Conservation (phyloP, 176 grass and related monocot species). For the Eremochloa ophiuroides region DNA sequence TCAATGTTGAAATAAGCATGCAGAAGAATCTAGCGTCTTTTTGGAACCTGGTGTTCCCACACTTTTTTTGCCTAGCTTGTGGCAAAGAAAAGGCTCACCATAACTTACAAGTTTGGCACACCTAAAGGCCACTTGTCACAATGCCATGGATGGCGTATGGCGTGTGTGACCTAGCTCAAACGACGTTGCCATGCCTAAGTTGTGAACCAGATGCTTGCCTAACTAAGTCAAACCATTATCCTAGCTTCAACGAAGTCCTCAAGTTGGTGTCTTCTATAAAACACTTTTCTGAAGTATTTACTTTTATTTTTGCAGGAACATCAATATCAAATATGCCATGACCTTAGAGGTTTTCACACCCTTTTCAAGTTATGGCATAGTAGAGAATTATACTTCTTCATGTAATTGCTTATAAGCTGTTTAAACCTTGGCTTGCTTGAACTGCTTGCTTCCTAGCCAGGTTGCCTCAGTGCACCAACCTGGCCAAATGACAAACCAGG, state of each 20-base stretch:
- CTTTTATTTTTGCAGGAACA: neutral
- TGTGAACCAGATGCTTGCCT: neutral
- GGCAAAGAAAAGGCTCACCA: neutral
- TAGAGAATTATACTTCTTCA: neutral
- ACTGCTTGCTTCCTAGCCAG: neutral
- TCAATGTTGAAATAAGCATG: neutral
- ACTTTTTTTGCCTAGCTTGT: neutral
- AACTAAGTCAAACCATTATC: slow-evolving; percentile 1
- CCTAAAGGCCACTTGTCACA: neutral
- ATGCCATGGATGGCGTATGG: neutral
- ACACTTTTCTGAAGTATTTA: neutral
- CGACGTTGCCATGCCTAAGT: neutral
- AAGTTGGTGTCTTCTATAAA: neutral
- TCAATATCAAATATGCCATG: neutral
- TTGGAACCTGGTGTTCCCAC: neutral
- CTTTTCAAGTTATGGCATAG: neutral
- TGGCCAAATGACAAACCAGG: slow-evolving; percentile 13
- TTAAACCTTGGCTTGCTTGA: neutral
- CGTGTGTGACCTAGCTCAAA: neutral
- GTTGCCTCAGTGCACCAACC: neutral
- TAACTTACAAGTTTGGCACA: neutral
- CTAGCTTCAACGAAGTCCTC: neutral
- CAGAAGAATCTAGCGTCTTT: neutral
- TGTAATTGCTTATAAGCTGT: neutral
- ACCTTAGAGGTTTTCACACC: neutral